phyloP scores from a whole-genome alignment of 1,139 yeast genomes.

The Candida frijolesensis region DNA sequence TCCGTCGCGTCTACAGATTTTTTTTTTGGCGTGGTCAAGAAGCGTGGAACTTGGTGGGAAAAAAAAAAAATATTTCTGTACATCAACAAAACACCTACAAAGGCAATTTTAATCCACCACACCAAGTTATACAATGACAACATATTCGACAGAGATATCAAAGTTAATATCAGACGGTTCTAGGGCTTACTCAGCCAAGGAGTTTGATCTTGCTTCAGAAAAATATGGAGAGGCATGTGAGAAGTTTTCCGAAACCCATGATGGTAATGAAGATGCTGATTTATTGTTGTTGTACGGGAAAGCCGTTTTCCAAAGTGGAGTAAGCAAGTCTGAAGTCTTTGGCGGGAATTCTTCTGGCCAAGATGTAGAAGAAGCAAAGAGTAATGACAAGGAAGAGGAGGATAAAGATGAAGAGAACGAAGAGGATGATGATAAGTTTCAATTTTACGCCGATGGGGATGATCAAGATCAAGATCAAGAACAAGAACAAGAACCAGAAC shows the following conservation, averaged over 20 bases:
- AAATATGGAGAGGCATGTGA: constrained; percentile 79
- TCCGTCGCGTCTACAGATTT: too few relatives aligned
- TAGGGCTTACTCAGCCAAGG: constrained; percentile 59
- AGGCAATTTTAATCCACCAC: background rate
- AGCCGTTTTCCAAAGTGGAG: constrained; percentile 78
- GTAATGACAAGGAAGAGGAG: constrained; percentile 19
- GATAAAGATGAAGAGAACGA: constrained; percentile 19
- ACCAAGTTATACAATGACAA: background rate
- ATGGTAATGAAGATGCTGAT: constrained; percentile 67
- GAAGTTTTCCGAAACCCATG: constrained; percentile 41
- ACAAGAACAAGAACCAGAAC: constrained; percentile 14
- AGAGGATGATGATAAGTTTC: constrained; percentile 46
- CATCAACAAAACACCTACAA: background rate
- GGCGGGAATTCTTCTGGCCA: constrained; percentile 55
- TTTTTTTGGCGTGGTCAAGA: too few relatives aligned
- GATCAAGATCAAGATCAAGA: constrained; percentile 25
- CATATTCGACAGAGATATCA: constrained; percentile 32
- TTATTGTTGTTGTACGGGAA: constrained; percentile 76
- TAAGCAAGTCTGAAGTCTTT: constrained; percentile 74
- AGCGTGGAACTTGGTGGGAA: too few relatives aligned
- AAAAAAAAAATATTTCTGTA: background rate
- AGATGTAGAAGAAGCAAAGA: constrained; percentile 8
- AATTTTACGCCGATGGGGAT: constrained; percentile 55
- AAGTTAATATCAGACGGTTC: constrained; percentile 60
- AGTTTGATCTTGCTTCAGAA: constrained; percentile 71